Evolutionary conservation across 495 filamentous ascomycete genomes (phyloP), one percentile per base, ranked within the genome.

Genomic region (Talaromyces trachyspermus): DNA sequence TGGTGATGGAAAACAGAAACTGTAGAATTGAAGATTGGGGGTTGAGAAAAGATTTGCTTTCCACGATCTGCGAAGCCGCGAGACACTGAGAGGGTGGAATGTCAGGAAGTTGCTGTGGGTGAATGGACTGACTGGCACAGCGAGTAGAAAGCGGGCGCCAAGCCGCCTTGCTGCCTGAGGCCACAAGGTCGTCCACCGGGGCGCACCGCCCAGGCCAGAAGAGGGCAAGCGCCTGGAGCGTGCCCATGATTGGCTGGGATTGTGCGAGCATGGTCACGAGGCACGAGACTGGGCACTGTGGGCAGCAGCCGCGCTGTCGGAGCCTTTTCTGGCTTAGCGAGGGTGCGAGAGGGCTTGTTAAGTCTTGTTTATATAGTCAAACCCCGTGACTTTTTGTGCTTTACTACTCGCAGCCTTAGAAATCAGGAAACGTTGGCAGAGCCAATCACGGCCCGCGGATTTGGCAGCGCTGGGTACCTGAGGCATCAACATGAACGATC

Each of bases 141-240:
- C 53, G 55, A 60, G 59, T 62, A 52, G 54, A 56, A 54, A 60
- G 59, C 58, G 57, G 63, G 53, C 55, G 50, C 42, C 10, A 60
- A 55, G 10, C 23, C 17, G 40, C 58, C 22, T 32, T 18, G 38
- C 5, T 9, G 62, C 62, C 62, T 63, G 36, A 65, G 62, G 62
- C 60, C 48, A 12, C 19, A 43, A 45, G 20, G 25, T 50, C 54
- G 53, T n/a, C n/a, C n/a, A n/a, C n/a, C n/a, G n/a, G n/a, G n/a
- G n/a, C n/a, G n/a, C n/a, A n/a, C n/a, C n/a, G n/a, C n/a, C 59
- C 52, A 53, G 57, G 54, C 56, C 59, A 48, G 36, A 52, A 52
- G 49, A 57, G 50, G 49, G 47, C 40, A 43, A 50, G 44, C 54
- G 54, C 22, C 25, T 42, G 39, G 23, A 19, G n/a, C 18, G 8